Base-by-base conservation (phyloP, 2,329 filamentous ascomycete species). In the Aspergillus piperis region DNA sequence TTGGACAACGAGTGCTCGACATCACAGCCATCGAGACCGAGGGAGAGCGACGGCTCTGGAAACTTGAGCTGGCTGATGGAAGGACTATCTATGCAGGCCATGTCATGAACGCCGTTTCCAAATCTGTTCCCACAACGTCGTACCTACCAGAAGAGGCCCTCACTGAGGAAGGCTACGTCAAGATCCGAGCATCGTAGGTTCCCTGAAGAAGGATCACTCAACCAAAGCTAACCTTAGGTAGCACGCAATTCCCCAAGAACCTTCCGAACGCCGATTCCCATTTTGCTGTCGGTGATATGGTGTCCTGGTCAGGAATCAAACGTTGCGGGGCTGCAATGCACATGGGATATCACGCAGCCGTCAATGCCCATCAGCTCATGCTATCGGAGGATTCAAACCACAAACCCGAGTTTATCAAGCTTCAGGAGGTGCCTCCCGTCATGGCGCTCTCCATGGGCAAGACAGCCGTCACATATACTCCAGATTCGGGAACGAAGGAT, bases 321-420 rank as follows among this genome's bases (percentile, higher is more conserved):
- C 88, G 90, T 48, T 91, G 88, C 68, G 90, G 90, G 23, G 85
- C 82, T 15, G 90, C 90, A 36, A 90, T 93, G 83, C 85, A 90
- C 70, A 87, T 88, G 80, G 90, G 90, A 39, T 84, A 87, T 68
- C 81, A 83, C 62, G 84, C 84, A 3, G 89, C 86, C 6, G 75
- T 82, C 56, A 93, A 93, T 71, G 83, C 90, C 57, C 84, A 90
- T 75, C 84, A 89, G 75, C 77, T 81, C 23, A 86, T 90, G 70
- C 72, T 85, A 48, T 70, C 77, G 56, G 72, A 80, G 54, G 72
- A 75, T 23, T 72, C 67, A 17, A 69, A 71, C 39, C 71, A 74
- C 39, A 72, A 73, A 52, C 81, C 85, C 3, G 73, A 77, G 27
- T 84, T 83, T 60, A 72, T 80, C 41, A 74, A 81, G 60, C 75